Conservation (phyloP, 345 rosid species). For the Kandelia obovata region DNA sequence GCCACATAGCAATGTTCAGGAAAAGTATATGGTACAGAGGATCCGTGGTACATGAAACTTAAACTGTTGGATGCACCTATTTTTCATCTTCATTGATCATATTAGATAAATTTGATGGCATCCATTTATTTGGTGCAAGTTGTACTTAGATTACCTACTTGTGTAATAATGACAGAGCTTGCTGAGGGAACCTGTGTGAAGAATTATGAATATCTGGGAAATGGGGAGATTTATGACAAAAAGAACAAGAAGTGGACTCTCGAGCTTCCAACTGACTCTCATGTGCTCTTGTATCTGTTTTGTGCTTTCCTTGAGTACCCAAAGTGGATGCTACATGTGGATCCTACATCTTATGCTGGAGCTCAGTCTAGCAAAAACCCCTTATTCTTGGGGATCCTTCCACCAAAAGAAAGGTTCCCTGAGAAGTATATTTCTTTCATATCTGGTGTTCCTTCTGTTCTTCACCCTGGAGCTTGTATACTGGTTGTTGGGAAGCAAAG, state of each 20-base stretch:
- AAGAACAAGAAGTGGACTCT: slow-evolving; percentile 71
- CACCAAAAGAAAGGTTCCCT: slow-evolving; percentile 87
- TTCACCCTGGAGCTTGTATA: slow-evolving; percentile 87
- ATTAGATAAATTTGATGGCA: neutral
- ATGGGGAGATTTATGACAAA: slow-evolving; percentile 58
- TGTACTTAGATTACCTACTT: neutral
- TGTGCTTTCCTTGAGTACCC: slow-evolving; percentile 95
- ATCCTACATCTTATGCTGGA: slow-evolving; percentile 76
- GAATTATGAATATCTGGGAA: slow-evolving; percentile 75
- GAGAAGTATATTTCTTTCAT: slow-evolving; percentile 80
- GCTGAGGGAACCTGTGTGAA: slow-evolving; percentile 94
- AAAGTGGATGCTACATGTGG: slow-evolving; percentile 95
- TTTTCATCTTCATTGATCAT: slow-evolving; percentile 4
- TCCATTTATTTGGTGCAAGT: neutral
- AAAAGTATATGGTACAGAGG: slow-evolving; percentile 71
- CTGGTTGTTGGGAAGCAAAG: slow-evolving; percentile 68
- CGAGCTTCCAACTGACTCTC: slow-evolving; percentile 88
- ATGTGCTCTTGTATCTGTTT: slow-evolving; percentile 78
- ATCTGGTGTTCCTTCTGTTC: slow-evolving; percentile 59
- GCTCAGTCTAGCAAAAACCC: slow-evolving; percentile 86
- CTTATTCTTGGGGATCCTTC: slow-evolving; percentile 71
- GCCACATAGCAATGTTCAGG: slow-evolving; percentile 67
- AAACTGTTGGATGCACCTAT: neutral
- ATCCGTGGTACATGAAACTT: slow-evolving; percentile 49
- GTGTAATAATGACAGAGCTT: slow-evolving; percentile 47